Evolutionary conservation across 305 asterid genomes (phyloP), one percentile per base, ranked within the genome.

Genomic region (Fraxinus albicans): DNA sequence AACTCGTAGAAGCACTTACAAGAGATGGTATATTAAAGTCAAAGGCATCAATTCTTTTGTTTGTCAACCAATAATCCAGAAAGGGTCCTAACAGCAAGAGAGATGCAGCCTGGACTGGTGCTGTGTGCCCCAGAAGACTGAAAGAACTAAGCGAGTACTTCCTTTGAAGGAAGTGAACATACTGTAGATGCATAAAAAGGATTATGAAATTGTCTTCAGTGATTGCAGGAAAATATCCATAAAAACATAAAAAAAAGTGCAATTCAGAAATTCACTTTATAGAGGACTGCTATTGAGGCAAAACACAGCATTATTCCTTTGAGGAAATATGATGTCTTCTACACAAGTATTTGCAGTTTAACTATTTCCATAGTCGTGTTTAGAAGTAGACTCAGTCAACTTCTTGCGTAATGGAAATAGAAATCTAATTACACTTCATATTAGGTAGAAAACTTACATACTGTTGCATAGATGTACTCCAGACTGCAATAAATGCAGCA

Each of bases 111-210:
- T 93, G 98, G 70, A 89, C 94, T 13, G 97, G 98, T 83, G 98
- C 98, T 40, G 97, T 94, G 86, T 94, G 98, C 65, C 98, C 98
- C 84, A 94, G 92, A 80, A 94, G 92, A 90, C 91, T 94, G 91
- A 94, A 94, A 79, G 98, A 94, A 79, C 94, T 89, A 81, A 94
- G 97, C 60, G 98, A 92, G 79, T 93, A 94, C 88, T 94, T 94
- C 53, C 98, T 88, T 80, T 92, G 98, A 81, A 94, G 98, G 85
- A 77, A 93, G 88, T 93, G 97, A 85, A 94, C 98, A 88, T 92
- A 94, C 98, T 94, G 96, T 93, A 90, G 58, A 82, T 31, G 77
- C 78, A 87, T 77, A 78, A 36, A 65, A 77, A 77, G 33, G 77
- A 67, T 55, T 69, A 83, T 70, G 35, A 72, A 67, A 84, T 69